These are phyloP conservation scores for Mycena albidolilacea DNA, from an alignment of 768 basidiomycete species.

Conservation along the genomic window DNA sequence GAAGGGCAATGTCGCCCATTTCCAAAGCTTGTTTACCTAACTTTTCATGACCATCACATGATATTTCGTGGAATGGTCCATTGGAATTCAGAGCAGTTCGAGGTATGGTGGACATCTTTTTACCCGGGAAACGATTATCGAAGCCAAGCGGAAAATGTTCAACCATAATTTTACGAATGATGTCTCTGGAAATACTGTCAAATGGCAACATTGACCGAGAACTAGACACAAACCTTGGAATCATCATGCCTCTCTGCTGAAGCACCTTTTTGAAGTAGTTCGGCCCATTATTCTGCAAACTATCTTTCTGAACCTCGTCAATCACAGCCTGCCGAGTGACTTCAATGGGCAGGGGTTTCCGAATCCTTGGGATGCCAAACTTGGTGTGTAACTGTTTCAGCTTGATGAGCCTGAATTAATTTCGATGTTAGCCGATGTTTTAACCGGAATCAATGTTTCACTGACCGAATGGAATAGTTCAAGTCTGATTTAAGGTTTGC, in stretches of 20 bases:
- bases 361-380: not conserved
- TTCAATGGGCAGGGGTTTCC: constrained; percentile 1
- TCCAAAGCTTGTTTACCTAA: constrained; percentile 38
- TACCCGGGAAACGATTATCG: constrained; percentile 36
- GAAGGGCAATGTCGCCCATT: constrained; percentile 48
- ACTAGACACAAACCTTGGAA: not conserved
- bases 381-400: constrained; percentile 4
- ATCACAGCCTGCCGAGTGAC: not conserved
- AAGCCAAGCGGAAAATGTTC: constrained; percentile 35
- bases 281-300: not conserved
- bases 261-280: constrained; percentile 7
- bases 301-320: constrained; percentile 7
- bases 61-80: constrained; percentile 39
- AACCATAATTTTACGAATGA: constrained; percentile 13
- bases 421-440: too few species aligned
- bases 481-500: too few species aligned
- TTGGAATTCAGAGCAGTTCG: constrained; percentile 13
- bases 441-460: too few species aligned
- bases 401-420: not conserved
- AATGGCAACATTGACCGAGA: not conserved
- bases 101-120: constrained; percentile 22
- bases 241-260: not conserved
- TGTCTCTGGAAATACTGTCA: not conserved
- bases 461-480: too few species aligned
- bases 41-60: too few species aligned